A percentile compares a stretch with the other conserved stretches of the same genome.
phyloP scores from a whole-genome alignment of 2,329 filamentous ascomycete species.

The Chrysosporium queenslandicum region DNA sequence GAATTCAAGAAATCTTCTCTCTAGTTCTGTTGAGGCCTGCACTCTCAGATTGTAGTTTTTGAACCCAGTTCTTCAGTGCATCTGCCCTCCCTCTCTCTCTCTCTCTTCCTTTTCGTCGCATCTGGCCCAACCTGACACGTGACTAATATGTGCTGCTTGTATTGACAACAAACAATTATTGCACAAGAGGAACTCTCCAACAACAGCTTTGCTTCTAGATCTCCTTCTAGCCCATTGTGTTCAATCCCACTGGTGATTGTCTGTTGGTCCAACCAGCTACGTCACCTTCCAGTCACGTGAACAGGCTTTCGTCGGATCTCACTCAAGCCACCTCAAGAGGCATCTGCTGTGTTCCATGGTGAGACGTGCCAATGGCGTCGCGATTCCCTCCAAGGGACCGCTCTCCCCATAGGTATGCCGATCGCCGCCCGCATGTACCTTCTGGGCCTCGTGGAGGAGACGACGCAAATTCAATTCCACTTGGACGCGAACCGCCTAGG shows the following conservation, averaged over 20 bases:
- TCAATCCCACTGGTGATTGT: no score
- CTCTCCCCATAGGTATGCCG: conserved; percentile 60
- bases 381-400: conserved; percentile 59
- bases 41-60: no score
- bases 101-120: background rate
- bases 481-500: conserved; percentile 61
- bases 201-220: background rate
- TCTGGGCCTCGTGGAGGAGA: conserved; percentile 45
- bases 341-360: conserved; percentile 15
- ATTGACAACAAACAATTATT: background rate
- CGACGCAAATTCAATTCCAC: conserved; percentile 47
- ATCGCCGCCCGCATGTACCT: conserved; percentile 50
- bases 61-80: no score
- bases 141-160: background rate
- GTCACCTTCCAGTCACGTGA: background rate
- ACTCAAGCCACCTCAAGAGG: background rate
- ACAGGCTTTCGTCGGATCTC: background rate
- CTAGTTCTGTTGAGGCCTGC: no score
- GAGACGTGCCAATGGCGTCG: conserved; percentile 40
- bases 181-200: background rate
- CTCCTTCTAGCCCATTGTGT: background rate
- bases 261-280: background rate
- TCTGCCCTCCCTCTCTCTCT: no score
- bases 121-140: background rate
- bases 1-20: background rate